These are phyloP conservation scores for Aspergillus latus DNA, from an alignment of 2,329 filamentous ascomycete genomes.

Conservation along the genomic window DNA sequence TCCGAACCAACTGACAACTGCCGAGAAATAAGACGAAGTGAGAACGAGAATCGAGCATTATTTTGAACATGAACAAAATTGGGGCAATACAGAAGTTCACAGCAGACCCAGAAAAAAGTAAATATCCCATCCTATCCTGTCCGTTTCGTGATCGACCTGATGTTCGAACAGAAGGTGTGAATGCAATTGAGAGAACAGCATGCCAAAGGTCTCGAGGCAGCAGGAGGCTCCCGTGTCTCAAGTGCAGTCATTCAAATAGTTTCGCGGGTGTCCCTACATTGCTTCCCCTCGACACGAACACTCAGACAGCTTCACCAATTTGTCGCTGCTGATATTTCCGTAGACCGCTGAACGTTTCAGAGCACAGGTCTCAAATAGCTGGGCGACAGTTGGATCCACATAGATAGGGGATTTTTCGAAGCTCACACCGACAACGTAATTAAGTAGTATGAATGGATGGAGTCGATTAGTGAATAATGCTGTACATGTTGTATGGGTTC, in stretches of 20 bases:
- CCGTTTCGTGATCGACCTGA: background rate
- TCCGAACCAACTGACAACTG: background rate
- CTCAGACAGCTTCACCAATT: background rate
- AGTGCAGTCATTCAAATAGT: conserved; percentile 3
- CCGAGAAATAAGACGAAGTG: background rate
- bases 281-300: background rate
- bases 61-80: background rate
- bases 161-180: too few species aligned
- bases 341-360: background rate
- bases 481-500: background rate
- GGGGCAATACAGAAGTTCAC: background rate
- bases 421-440: background rate
- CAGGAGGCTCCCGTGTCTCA: background rate
- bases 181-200: too few species aligned
- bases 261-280: background rate
- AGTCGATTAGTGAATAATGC: background rate
- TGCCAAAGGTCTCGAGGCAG: background rate
- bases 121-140: background rate
- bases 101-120: background rate
- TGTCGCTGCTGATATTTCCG: conserved; percentile 11
- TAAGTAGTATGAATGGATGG: background rate
- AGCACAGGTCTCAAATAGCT: background rate
- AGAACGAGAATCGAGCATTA: background rate
- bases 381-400: background rate
- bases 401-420: background rate